Evolutionary conservation across 2,329 filamentous ascomycete species (phyloP), one percentile per base, ranked within the genome.

Genomic region (Colletotrichum sp.): DNA sequence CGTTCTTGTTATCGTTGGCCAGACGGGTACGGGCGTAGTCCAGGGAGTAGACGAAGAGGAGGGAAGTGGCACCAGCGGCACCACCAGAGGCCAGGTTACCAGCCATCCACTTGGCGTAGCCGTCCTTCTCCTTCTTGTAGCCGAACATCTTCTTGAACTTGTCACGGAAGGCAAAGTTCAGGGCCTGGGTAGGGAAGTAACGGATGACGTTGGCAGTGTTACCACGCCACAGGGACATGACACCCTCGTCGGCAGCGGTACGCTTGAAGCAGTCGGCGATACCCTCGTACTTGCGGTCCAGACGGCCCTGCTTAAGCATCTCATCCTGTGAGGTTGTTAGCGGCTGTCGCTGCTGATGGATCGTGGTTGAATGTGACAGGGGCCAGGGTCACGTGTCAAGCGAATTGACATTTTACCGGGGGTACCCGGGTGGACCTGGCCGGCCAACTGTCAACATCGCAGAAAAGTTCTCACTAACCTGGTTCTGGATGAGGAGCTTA

Each of bases 131-230:
- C 95, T 99, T 99, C 96, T 99, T 99, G 96, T 95, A 99, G 87
- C 95, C 95, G 94, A 99, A 99, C 96, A 99, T 98, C 87, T 94
- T 92, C 96, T 99, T 99, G 96, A 98, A 99, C 94, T 98, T 98
- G 90, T 99, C 97, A 90, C 97, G 97, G 97, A 99, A 99, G 88
- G 97, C 97, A 87, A 99, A 99, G 96, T 99, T 99, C 88, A 99
- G 92, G 85, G 97, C 97, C 93, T 99, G 97, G 88, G 97, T 99
- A 83, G 97, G 97, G 95, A 99, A 99, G 93, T 99, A 99, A 94
- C 97, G 97, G 93, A 99, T 98, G 90, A 99, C 97, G 94, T 99
- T 99, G 95, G 97, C 97, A 87, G 97, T 99, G 95, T 99, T 99
- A 90, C 97, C 97, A 93, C 97, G 94, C 97, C 97, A 99, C 85